Conservation (phyloP, 1,284 basidiomycete genomes). For the Cryptococcus sp. region DNA sequence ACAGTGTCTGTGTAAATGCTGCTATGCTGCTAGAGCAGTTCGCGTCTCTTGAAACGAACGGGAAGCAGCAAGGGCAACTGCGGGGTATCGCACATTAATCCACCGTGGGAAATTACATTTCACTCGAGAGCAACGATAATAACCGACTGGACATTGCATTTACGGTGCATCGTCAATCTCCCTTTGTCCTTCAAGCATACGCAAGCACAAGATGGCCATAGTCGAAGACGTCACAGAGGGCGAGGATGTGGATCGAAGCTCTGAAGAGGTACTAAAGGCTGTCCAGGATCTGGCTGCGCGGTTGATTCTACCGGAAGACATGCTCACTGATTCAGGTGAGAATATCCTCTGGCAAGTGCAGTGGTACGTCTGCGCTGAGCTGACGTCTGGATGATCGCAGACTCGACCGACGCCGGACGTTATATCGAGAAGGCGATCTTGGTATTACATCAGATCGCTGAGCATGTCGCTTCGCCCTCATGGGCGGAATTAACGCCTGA, state of each 20-base stretch:
- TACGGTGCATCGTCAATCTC: background rate
- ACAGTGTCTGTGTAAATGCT: no score
- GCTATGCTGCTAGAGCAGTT: no score
- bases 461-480: constrained; percentile 1
- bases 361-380: no score
- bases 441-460: constrained; percentile 17
- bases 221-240: constrained; percentile 36
- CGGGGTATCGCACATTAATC: no score
- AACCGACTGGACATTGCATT: background rate
- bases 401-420: no score
- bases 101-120: background rate
- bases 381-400: background rate
- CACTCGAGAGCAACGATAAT: background rate
- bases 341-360: no score
- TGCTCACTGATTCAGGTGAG: constrained; percentile 5
- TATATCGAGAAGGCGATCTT: no score
- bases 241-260: background rate
- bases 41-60: no score
- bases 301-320: constrained; percentile 32
- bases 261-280: constrained; percentile 14
- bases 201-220: constrained; percentile 31
- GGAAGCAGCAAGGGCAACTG: no score
- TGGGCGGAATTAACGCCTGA: constrained; percentile 30
- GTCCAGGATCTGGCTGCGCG: constrained; percentile 20
- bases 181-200: background rate